Percentiles rank a stretch among this genome's conserved stretches.
These are phyloP conservation scores for Prunella vulgaris DNA, from an alignment of 257 asterid species.

Conservation along the genomic window DNA sequence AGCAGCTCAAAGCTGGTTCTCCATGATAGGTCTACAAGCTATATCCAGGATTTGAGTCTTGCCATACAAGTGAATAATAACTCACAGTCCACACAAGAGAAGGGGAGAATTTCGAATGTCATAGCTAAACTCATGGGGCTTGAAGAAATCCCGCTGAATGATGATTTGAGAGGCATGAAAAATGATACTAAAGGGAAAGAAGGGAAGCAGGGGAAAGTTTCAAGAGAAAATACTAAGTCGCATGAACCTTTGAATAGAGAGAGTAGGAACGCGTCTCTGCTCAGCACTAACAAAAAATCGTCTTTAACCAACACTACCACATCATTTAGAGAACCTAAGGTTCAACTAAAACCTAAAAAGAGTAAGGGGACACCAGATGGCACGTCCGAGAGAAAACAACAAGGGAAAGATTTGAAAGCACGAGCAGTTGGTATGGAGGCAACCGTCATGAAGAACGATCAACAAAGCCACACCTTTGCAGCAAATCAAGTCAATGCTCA, in stretches of 20 bases:
- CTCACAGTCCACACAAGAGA: constrained; percentile 36
- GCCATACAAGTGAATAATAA: constrained; percentile 22
- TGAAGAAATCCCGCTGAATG: constrained; percentile 56
- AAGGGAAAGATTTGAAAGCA: constrained; percentile 26
- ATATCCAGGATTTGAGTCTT: constrained; percentile 37
- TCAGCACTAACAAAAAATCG: constrained; percentile 17
- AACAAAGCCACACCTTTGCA: constrained; percentile 21
- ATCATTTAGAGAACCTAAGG: constrained; percentile 28
- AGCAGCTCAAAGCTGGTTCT: constrained; percentile 28
- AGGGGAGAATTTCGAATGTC: constrained; percentile 74
- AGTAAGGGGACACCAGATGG: constrained; percentile 21
- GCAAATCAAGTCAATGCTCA: constrained; percentile 25
- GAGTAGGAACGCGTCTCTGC: constrained; percentile 7
- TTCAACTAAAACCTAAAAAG: constrained; percentile 30
- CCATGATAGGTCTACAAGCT: constrained; percentile 51
- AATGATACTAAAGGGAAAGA: constrained; percentile 27
- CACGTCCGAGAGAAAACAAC: constrained; percentile 27
- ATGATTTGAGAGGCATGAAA: constrained; percentile 17
- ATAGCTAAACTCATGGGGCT: constrained; percentile 96
- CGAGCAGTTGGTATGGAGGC: constrained; percentile 17
- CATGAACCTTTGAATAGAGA: constrained; percentile 22
- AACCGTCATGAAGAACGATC: constrained; percentile 20
- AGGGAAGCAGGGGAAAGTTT: constrained; percentile 7
- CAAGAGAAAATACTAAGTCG: constrained; percentile 17
- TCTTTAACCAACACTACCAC: constrained; percentile 7